Conservation (phyloP, 345 rosid genomes). For the Brassica rapa region DNA sequence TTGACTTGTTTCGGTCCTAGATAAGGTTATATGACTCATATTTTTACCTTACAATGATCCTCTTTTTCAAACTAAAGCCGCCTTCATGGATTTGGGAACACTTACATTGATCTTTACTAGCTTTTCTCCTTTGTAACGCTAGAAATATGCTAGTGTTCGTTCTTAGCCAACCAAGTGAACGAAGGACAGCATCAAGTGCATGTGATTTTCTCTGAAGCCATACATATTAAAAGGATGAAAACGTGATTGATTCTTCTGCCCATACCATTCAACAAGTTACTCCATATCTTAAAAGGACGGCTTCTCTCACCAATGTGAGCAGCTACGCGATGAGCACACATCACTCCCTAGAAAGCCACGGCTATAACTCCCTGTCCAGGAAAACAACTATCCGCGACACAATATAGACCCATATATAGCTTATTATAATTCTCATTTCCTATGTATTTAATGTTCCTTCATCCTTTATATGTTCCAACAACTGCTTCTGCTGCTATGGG, state of each 20-base stretch:
- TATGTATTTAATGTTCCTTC: no score
- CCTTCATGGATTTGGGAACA: neutral
- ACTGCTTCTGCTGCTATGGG: neutral
- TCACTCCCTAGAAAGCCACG: no score
- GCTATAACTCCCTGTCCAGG: no score
- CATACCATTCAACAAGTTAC: neutral
- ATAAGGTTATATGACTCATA: neutral
- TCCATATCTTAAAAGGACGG: neutral
- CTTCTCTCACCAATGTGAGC: no score
- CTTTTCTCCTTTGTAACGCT: neutral
- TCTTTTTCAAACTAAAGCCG: neutral
- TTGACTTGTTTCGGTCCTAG: no score
- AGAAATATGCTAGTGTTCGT: conserved; percentile 71
- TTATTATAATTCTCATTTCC: no score
- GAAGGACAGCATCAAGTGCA: conserved; percentile 66
- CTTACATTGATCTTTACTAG: neutral
- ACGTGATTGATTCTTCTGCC: neutral
- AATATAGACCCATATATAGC: no score
- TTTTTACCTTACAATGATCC: neutral
- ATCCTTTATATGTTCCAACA: no score
- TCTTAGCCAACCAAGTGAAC: conserved; percentile 76
- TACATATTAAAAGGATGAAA: conserved; percentile 15
- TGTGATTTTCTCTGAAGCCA: conserved; percentile 83
- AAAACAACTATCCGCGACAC: no score
- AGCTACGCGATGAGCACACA: no score